phyloP scores from a whole-genome alignment of 2,329 filamentous ascomycete genomes.

The Botrytis sinoallii region DNA sequence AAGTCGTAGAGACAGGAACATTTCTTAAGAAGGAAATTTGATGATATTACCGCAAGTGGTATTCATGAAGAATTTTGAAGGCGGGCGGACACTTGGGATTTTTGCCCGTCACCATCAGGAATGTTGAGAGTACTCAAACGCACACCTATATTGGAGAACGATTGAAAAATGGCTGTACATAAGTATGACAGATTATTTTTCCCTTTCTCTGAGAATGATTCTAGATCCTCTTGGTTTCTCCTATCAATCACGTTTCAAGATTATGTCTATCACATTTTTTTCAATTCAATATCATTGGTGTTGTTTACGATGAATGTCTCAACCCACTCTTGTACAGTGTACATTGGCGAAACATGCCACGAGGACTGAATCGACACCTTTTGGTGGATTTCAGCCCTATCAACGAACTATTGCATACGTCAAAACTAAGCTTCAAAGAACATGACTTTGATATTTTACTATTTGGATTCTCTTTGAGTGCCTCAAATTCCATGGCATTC shows the following conservation, averaged over 20 bases:
- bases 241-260: background rate
- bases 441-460: background rate
- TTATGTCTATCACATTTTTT: background rate
- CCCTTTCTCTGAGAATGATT: background rate
- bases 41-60: background rate
- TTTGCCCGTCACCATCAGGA: background rate
- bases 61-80: background rate
- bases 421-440: background rate
- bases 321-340: background rate
- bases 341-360: background rate
- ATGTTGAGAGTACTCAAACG: background rate
- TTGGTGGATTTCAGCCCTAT: slow-evolving; percentile 7
- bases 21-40: background rate
- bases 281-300: background rate
- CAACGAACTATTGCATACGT: background rate
- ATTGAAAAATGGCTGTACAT: background rate
- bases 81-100: background rate
- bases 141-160: no score
- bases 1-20: background rate
- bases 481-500: background rate
- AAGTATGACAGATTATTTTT: background rate
- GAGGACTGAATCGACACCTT: background rate
- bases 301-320: slow-evolving; percentile 8
- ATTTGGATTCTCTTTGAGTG: background rate
- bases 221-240: background rate